phyloP scores from a whole-genome alignment of 768 basidiomycete genomes.

The Suillus lakei region DNA sequence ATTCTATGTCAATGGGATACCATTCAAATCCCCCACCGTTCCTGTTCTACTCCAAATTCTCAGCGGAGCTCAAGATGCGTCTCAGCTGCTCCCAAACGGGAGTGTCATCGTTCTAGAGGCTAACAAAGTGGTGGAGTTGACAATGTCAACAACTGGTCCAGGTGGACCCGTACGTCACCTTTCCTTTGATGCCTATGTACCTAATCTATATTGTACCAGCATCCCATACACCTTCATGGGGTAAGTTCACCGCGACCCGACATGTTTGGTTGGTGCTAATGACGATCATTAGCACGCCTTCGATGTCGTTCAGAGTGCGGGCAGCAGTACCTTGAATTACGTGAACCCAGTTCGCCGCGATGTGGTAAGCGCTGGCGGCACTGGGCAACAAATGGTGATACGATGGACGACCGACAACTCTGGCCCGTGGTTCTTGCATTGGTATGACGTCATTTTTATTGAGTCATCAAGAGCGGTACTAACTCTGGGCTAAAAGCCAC shows the following conservation, averaged over 20 bases:
- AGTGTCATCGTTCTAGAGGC: constrained; percentile 26
- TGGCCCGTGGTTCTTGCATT: constrained; percentile 42
- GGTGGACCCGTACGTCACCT: constrained; percentile 5
- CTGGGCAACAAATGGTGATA: constrained; percentile 39
- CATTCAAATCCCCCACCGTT: constrained; percentile 34
- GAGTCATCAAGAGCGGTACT: neutral
- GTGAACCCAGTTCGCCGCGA: constrained; percentile 59
- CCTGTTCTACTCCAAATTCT: constrained; percentile 52
- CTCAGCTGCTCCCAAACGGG: constrained; percentile 27
- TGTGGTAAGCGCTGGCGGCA: constrained; percentile 37
- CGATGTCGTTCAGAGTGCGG: constrained; percentile 49
- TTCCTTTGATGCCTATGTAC: neutral
- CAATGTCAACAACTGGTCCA: constrained; percentile 11
- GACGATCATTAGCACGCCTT: constrained; percentile 45
- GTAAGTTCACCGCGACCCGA: constrained; percentile 24
- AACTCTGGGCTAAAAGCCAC: constrained; percentile 12
- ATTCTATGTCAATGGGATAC: constrained; percentile 19
- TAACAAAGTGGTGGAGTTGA: constrained; percentile 33
- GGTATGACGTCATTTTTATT: constrained; percentile 11
- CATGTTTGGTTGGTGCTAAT: neutral
- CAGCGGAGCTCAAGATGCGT: constrained; percentile 41
- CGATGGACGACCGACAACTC: constrained; percentile 59
- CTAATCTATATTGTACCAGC: constrained; percentile 23
- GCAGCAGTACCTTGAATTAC: constrained; percentile 43
- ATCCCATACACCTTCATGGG: constrained; percentile 52